Base-by-base conservation (phyloP, 2,329 filamentous ascomycete species). In the Alternaria sp. region DNA sequence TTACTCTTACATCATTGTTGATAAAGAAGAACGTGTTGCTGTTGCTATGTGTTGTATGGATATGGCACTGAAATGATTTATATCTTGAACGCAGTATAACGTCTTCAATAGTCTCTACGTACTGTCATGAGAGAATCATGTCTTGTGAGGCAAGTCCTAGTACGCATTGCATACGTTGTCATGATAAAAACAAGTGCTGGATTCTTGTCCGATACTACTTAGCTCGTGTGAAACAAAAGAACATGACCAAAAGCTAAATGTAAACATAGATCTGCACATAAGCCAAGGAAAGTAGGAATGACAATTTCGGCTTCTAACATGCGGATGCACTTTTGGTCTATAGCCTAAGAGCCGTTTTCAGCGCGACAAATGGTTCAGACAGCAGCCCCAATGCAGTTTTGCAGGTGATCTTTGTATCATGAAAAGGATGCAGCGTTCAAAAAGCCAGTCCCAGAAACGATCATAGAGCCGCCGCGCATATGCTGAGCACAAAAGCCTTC, bases 351-450 rank as follows among this genome's bases (percentile, higher is more conserved):
- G 13, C 44, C 43, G 17, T 32, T 53, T 15, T 50, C 28, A 59
- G 17, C 19, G 40, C 40, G 10, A 59, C 6, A 11, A 49, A 25
- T 32, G 53, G 6, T 51, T 59, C 59, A 65, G 46, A 65, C 62
- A 65, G 53, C 62, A 54, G 36, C 36, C 46, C 62, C 59, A 8
- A 62, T 62, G 62, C 59, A 51, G 15, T 49, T 59, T 54, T 46
- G 19, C 30, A 21, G 21, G 21, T 21, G 21, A 21, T 21, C 21
- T 21, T 21, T 21, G 21, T 21, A 21, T 21, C 21, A 21, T 21
- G 21, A 21, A 21, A 21, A 21, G 21, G 21, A 21, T 21, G 21
- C 21, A 21, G 21, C 21, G 21, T 21, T 49, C 58, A 57, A 44
- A 58, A 26, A 43, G 26, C 46, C 28, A 12, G 19, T 49, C 46